A percentile compares a stretch with the other conserved stretches of the same genome.
These are phyloP conservation scores for Jacaranda mimosifolia DNA, from an alignment of 257 asterid species.

Conservation along the genomic window DNA sequence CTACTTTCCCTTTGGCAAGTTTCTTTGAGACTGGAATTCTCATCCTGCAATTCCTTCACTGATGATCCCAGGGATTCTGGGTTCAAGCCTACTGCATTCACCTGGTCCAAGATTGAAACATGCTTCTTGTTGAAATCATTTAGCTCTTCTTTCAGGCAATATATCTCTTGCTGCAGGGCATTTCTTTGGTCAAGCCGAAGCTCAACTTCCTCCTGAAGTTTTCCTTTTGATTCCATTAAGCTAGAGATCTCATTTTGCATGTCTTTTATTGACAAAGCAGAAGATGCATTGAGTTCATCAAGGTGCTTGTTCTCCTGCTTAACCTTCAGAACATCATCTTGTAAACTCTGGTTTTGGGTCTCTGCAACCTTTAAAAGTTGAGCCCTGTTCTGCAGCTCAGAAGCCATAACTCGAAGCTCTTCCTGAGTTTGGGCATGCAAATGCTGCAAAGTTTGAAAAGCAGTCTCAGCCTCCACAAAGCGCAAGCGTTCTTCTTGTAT, in stretches of 20 bases:
- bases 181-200: slow-evolving; percentile 87
- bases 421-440: slow-evolving; percentile 92
- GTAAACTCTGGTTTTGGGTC: slow-evolving; percentile 67
- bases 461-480: slow-evolving; percentile 96
- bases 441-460: slow-evolving; percentile 92
- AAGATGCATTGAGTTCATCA: slow-evolving; percentile 64
- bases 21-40: slow-evolving; percentile 64
- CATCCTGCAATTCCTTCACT: slow-evolving; percentile 70
- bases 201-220: slow-evolving; percentile 88
- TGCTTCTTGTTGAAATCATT: slow-evolving; percentile 69
- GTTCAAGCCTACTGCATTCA: slow-evolving; percentile 65
- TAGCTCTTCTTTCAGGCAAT: slow-evolving; percentile 89
- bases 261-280: slow-evolving; percentile 64
- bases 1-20: slow-evolving; percentile 60
- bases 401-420: slow-evolving; percentile 72
- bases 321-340: slow-evolving; percentile 68
- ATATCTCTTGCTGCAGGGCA: slow-evolving; percentile 95
- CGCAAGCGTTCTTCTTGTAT: slow-evolving; percentile 90
- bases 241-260: slow-evolving; percentile 75
- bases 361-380: slow-evolving; percentile 60
- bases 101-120: slow-evolving; percentile 66
- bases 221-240: slow-evolving; percentile 68
- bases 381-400: slow-evolving; percentile 80
- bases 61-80: slow-evolving; percentile 68
- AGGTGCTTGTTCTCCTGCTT: slow-evolving; percentile 80